phyloP scores from a whole-genome alignment of 192 early-diverging fungal species.

The Umbelopsis sp. region DNA sequence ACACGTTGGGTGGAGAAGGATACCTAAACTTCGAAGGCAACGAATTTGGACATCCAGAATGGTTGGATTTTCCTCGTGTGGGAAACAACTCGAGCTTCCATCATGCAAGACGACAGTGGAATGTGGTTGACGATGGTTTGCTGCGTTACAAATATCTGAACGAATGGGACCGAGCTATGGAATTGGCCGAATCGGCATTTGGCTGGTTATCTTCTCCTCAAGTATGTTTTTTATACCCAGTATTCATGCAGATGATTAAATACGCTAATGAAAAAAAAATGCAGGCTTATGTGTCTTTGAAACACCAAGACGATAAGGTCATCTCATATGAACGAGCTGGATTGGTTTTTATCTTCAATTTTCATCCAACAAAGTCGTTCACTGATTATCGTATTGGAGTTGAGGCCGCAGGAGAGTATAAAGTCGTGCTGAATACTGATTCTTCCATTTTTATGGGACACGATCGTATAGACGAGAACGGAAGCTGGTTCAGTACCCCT shows the following conservation, averaged over 20 bases:
- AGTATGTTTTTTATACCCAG: slow-evolving; percentile 33
- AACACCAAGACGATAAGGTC: slow-evolving; percentile 92
- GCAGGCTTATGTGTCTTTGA: slow-evolving; percentile 79
- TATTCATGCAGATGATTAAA: neutral
- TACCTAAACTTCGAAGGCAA: slow-evolving; percentile 98
- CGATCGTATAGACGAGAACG: slow-evolving; percentile 64
- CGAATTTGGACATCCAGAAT: slow-evolving; percentile 99
- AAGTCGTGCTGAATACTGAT: slow-evolving; percentile 80
- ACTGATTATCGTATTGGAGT: slow-evolving; percentile 88
- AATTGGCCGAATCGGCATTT: slow-evolving; percentile 69
- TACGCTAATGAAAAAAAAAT: neutral
- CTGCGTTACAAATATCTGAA: slow-evolving; percentile 94
- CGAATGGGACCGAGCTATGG: slow-evolving; percentile 88
- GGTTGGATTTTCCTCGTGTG: slow-evolving; percentile 96
- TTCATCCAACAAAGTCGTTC: slow-evolving; percentile 84
- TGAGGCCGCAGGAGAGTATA: slow-evolving; percentile 70
- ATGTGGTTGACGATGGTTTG: slow-evolving; percentile 84
- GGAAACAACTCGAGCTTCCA: slow-evolving; percentile 92
- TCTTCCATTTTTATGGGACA: slow-evolving; percentile 79
- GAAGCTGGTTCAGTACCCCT: slow-evolving; percentile 72
- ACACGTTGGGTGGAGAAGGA: slow-evolving; percentile 92
- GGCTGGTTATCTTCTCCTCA: slow-evolving; percentile 71
- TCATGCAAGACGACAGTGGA: slow-evolving; percentile 95
- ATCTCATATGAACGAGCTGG: slow-evolving; percentile 91
- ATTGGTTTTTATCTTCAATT: slow-evolving; percentile 94